Percentiles rank a stretch among this genome's conserved stretches.
These are phyloP conservation scores for Candida sanyaensis DNA, from an alignment of 1,139 yeast genomes.

Conservation along the genomic window DNA sequence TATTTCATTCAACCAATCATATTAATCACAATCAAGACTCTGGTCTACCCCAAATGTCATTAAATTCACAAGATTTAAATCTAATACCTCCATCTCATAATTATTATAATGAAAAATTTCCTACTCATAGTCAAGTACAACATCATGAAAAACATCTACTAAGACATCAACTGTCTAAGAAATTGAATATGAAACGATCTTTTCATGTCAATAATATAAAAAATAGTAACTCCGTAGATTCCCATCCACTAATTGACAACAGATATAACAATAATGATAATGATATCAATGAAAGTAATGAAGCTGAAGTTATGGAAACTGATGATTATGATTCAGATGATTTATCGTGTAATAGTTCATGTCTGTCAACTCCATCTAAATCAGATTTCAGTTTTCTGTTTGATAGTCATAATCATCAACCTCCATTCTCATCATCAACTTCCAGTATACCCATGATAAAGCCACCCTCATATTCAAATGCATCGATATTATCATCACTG, in stretches of 20 bases:
- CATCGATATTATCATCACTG: slow-evolving; percentile 3
- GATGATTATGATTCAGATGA: slow-evolving; percentile 13
- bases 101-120: too few relatives aligned
- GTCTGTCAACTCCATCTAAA: slow-evolving; percentile 2
- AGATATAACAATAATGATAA: background rate
- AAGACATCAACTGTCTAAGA: background rate
- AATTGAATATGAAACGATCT: slow-evolving; percentile 9
- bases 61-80: too few relatives aligned
- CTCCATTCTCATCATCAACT: background rate
- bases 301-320: slow-evolving; percentile 1
- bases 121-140: background rate
- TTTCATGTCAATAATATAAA: slow-evolving; percentile 8
- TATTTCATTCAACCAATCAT: too few relatives aligned
- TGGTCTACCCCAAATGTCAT: too few relatives aligned
- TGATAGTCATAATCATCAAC: background rate
- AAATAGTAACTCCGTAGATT: background rate
- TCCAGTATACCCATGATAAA: slow-evolving; percentile 6
- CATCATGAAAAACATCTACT: background rate
- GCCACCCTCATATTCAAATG: slow-evolving; percentile 4
- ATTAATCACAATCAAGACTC: too few relatives aligned
- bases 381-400: background rate
- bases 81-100: too few relatives aligned
- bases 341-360: slow-evolving; percentile 9
- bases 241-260: slow-evolving; percentile 7
- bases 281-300: slow-evolving; percentile 7